Conservation (phyloP, 306 rosid genomes). For the Pterocarpus santalinus region DNA sequence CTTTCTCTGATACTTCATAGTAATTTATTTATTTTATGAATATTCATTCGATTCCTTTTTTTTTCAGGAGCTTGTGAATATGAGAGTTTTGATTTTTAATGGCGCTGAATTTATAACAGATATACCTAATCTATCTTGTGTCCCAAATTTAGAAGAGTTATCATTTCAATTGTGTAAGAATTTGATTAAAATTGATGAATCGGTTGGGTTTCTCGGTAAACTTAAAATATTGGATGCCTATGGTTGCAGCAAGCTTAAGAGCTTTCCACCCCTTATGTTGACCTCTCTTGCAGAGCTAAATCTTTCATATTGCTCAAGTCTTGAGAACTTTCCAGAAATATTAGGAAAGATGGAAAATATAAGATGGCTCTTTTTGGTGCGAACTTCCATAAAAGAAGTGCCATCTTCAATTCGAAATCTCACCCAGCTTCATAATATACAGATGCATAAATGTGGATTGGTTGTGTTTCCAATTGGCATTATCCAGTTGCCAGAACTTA, state of each 20-base stretch:
- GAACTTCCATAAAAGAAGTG: neutral
- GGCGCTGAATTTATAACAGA: neutral
- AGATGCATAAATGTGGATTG: neutral
- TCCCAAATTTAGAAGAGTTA: neutral
- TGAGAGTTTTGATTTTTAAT: neutral
- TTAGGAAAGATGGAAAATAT: neutral
- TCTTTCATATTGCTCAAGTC: neutral
- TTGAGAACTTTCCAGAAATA: neutral
- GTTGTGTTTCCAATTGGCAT: neutral
- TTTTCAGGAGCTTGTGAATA: neutral
- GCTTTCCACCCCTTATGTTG: neutral
- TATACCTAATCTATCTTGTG: neutral
- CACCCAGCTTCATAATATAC: neutral
- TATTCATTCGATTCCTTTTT: neutral
- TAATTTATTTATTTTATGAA: neutral
- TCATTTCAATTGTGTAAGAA: neutral
- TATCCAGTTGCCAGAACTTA: neutral
- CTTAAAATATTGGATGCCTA: neutral
- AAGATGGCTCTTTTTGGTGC: neutral
- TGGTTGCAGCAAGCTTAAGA: neutral
- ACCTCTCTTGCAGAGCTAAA: neutral
- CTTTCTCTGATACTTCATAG: neutral
- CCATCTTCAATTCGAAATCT: neutral
- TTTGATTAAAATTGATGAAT: neutral
- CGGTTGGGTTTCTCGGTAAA: neutral